A percentile compares a stretch with the other conserved stretches of the same genome.
phyloP scores from a whole-genome alignment of 208 protist genomes.

The Strigomonas galati region DNA sequence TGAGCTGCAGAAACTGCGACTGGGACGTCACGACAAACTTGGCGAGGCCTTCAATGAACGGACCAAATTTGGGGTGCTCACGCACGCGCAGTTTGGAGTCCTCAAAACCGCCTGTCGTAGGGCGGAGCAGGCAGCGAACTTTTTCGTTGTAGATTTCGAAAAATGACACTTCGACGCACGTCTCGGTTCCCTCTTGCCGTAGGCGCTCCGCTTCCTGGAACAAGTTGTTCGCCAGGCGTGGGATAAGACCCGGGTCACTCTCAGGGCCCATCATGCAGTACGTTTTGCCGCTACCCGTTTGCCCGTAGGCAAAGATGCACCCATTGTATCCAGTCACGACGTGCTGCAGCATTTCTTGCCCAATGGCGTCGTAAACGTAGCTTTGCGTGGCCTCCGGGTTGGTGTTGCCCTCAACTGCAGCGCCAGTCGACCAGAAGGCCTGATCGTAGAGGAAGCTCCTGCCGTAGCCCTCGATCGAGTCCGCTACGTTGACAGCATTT shows the following conservation, averaged over 20 bases:
- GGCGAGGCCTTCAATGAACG: conserved; percentile 73
- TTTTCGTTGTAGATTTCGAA: conserved; percentile 93
- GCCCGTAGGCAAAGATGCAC: conserved; percentile 88
- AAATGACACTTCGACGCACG: conserved; percentile 77
- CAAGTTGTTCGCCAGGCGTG: conserved; percentile 58
- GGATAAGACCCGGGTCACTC: conserved; percentile 50
- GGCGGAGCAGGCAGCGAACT: conserved; percentile 71
- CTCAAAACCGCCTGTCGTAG: conserved; percentile 50
- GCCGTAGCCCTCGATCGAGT: conserved; percentile 33
- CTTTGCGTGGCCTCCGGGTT: conserved; percentile 57
- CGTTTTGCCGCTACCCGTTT: conserved; percentile 87
- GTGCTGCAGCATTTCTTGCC: conserved; percentile 50
- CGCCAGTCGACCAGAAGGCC: conserved; percentile 59
- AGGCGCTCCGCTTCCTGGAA: conserved; percentile 40
- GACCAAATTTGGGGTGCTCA: conserved; percentile 76
- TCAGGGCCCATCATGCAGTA: conserved; percentile 76
- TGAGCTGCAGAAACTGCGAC: conserved; percentile 64
- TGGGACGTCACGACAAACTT: conserved; percentile 67
- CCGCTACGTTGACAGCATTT: conserved; percentile 40
- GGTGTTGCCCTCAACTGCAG: conserved; percentile 23
- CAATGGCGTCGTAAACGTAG: conserved; percentile 58
- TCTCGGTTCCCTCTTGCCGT: conserved; percentile 49
- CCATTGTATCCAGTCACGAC: conserved; percentile 80
- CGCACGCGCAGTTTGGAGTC: conserved; percentile 65
- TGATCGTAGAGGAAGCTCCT: conserved; percentile 67